Percentiles rank a stretch among this genome's conserved stretches.
phyloP scores from a whole-genome alignment of 805 yeast species.

The Candida morakotiae region DNA sequence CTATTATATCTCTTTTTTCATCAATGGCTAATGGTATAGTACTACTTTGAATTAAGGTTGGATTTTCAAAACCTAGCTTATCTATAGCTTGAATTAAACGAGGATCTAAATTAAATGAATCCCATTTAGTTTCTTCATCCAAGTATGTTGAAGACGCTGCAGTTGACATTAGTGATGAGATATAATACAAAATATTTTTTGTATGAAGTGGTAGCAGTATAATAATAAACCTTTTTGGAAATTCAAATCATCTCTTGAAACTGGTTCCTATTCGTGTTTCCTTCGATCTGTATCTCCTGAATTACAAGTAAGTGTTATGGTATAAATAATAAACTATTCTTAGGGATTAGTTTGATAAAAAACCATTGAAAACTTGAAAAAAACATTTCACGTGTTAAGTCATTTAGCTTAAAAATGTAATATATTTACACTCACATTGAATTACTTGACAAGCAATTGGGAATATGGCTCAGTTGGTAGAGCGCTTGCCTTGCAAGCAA shows the following conservation, averaged over 20 bases:
- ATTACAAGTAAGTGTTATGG: too few species aligned
- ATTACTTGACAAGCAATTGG: too few species aligned
- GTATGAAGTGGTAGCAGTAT: background rate
- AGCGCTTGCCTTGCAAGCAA: slow-evolving; percentile 73
- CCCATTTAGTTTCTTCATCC: slow-evolving; percentile 69
- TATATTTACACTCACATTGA: too few species aligned
- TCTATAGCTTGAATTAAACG: slow-evolving; percentile 81
- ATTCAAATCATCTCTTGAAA: too few species aligned
- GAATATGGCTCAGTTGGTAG: slow-evolving; percentile 80
- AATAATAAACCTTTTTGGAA: too few species aligned
- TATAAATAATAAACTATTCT: too few species aligned
- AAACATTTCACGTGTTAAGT: too few species aligned
- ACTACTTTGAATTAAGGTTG: slow-evolving; percentile 85
- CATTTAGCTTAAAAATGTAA: too few species aligned
- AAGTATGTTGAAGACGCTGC: slow-evolving; percentile 68
- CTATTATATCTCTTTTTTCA: slow-evolving; percentile 87
- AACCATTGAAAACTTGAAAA: too few species aligned
- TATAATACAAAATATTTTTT: slow-evolving; percentile 2
- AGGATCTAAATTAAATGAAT: slow-evolving; percentile 74
- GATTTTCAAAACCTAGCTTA: slow-evolving; percentile 74
- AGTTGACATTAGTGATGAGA: slow-evolving; percentile 9
- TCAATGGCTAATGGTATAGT: slow-evolving; percentile 91
- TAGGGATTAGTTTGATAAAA: too few species aligned
- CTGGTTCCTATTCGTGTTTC: too few species aligned
- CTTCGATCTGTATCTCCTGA: too few species aligned